Base-by-base conservation (phyloP, 2,329 filamentous ascomycete species). In the Elsinoe arachidis region DNA sequence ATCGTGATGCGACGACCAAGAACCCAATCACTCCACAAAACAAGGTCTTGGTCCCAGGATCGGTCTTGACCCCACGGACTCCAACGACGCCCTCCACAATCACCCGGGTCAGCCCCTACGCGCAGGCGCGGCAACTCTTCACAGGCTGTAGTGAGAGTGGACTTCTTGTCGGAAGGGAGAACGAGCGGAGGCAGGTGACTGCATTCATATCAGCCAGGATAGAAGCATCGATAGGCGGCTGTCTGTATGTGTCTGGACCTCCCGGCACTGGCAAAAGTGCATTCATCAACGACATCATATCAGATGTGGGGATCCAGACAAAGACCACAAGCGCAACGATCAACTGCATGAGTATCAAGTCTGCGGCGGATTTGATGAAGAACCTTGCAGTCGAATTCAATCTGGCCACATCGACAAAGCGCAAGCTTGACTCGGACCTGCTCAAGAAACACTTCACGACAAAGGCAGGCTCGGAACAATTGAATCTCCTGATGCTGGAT, bases 301-400 rank as follows among this genome's bases (percentile, higher is more conserved):
- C 82, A 49, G 77, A 83, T 43, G 73, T 86, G 51, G 74, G 75
- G 34, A 74, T 78, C 14, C 70, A 75, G 1, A 66, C 71, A 11
- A 71, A 71, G 3, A 76, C 93, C 55, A 84, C 82, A 65, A 84
- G 85, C 55, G 84, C 85, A 2, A 92, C 91, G 67, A 80, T 99
- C 77, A 99, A 99, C 70, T 99, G 93, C 73, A 96, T 96, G 85
- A 96, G 91, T 72, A 85, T 96, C 72, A 95, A 93, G 67, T 89
- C 84, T 34, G 88, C 90, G 1, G 85, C 84, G 63, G 91, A 96
- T 68, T 79, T 99, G 19, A 95, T 95, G 71, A 80, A 80, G 61
- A 91, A 86, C 17, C 76, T 99, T 15, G 73, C 92, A 11, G 84
- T 88, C 62, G 80, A 81, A 56, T 82, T 92, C 41, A 79, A 79